Conservation (phyloP, 805 yeast genomes). For the Zygotorulaspora florentina region DNA sequence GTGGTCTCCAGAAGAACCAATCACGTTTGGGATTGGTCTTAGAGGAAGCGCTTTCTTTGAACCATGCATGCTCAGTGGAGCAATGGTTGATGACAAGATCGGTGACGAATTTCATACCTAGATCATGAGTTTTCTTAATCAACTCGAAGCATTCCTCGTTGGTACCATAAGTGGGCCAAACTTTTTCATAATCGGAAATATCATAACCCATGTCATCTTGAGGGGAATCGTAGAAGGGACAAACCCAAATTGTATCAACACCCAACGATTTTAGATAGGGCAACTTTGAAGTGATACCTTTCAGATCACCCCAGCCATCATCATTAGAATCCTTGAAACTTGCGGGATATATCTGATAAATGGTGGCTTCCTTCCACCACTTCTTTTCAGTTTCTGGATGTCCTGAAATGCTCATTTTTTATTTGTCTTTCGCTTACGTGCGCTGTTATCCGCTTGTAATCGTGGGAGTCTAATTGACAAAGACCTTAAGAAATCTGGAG, state of each 20-base stretch:
- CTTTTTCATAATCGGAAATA: conserved; percentile 48
- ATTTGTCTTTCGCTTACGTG: background rate
- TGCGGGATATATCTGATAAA: conserved; percentile 60
- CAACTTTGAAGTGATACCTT: conserved; percentile 48
- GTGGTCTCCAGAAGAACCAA: conserved; percentile 57
- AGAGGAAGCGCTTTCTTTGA: conserved; percentile 50
- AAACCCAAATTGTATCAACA: conserved; percentile 50
- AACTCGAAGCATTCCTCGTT: conserved; percentile 48
- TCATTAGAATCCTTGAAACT: conserved; percentile 55
- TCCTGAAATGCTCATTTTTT: background rate
- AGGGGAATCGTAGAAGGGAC: conserved; percentile 56
- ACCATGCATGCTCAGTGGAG: conserved; percentile 53
- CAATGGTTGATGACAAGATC: conserved; percentile 59
- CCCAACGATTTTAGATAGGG: conserved; percentile 50
- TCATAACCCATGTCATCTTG: conserved; percentile 63
- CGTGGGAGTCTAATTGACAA: too few relatives aligned
- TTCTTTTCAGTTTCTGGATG: conserved; percentile 15
- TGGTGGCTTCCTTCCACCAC: conserved; percentile 55
- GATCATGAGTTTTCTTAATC: conserved; percentile 43
- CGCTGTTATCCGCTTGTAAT: background rate
- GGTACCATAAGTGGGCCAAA: conserved; percentile 52
- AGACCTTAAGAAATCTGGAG: too few relatives aligned
- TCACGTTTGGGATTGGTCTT: conserved; percentile 52
- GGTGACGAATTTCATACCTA: conserved; percentile 48
- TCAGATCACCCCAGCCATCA: conserved; percentile 56